Evolutionary conservation across 2,329 filamentous ascomycete genomes (phyloP).

Genomic region (Chrysoporthe puriensis): DNA sequence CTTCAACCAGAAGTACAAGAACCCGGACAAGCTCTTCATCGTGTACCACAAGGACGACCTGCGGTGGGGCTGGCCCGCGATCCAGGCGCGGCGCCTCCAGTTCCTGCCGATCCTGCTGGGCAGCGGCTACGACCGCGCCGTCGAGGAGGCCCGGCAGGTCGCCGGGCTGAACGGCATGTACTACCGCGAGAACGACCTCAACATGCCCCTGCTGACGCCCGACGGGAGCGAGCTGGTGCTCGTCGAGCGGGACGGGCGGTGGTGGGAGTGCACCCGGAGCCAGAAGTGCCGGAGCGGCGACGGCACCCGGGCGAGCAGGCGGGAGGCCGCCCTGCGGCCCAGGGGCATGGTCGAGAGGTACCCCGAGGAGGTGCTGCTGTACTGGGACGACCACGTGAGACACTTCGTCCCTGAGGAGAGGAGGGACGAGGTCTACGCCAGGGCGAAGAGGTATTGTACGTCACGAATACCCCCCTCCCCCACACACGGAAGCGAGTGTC

Average conservation of each 20-base stretch:
- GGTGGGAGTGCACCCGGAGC: conserved; percentile 25
- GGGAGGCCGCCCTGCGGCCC: not conserved
- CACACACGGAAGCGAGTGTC: no score
- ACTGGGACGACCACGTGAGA: conserved; percentile 28
- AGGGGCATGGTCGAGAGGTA: conserved; percentile 28
- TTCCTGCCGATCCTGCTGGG: conserved; percentile 24
- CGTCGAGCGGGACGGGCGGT: conserved; percentile 22
- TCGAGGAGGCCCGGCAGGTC: conserved; percentile 27
- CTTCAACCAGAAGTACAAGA: conserved; percentile 29
- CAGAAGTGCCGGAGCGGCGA: conserved; percentile 22
- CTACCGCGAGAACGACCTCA: conserved; percentile 29
- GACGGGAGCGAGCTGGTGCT: conserved; percentile 27
- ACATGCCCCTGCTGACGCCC: conserved; percentile 28
- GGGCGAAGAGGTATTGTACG: conserved; percentile 24
- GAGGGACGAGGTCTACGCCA: conserved; percentile 22
- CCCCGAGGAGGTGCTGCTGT: conserved; percentile 27
- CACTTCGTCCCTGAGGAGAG: conserved; percentile 21
- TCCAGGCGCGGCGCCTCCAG: conserved; percentile 23
- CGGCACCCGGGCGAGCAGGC: not conserved
- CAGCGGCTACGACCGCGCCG: conserved; percentile 25
- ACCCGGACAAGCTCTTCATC: conserved; percentile 27
- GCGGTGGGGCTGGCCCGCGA: conserved; percentile 25
- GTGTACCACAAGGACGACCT: conserved; percentile 28
- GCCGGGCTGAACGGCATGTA: conserved; percentile 27
- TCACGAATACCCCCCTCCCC: not conserved